Percentiles rank a stretch among this genome's conserved stretches.
Evolutionary conservation across 176 grass and related monocot genomes (phyloP).

Genomic region (Alloteropsis semialata): DNA sequence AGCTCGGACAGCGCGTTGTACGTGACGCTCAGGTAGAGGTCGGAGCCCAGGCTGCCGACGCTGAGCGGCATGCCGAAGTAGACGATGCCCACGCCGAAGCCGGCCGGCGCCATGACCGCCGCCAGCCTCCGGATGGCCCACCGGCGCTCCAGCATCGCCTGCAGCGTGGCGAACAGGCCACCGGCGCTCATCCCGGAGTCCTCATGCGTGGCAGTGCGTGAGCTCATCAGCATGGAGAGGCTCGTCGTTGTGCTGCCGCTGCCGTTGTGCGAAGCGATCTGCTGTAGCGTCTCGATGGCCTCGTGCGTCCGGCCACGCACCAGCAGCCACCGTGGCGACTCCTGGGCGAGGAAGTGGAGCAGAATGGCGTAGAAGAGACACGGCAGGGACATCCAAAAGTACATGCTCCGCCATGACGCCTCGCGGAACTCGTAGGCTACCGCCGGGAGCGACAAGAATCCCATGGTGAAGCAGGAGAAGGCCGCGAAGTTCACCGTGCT

Average conservation of each 20-base stretch:
- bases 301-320: background rate
- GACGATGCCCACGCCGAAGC: conserved; percentile 4
- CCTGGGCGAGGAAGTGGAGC: background rate
- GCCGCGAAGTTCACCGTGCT: conserved; percentile 45
- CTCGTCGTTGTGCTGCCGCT: background rate
- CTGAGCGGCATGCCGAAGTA: conserved; percentile 1
- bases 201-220: background rate
- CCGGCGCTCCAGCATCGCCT: background rate
- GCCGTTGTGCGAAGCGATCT: background rate
- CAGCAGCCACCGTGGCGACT: background rate
- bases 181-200: too few species aligned
- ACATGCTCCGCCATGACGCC: background rate
- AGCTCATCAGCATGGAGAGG: background rate
- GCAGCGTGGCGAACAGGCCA: background rate
- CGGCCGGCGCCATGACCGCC: background rate
- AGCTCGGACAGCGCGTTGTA: conserved; percentile 3
- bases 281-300: background rate
- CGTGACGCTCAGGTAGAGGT: background rate
- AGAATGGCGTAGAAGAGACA: background rate
- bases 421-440: background rate
- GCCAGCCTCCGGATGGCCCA: background rate
- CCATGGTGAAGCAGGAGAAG: conserved; percentile 18
- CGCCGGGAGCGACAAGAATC: background rate
- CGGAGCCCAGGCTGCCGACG: background rate
- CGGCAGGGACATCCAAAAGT: background rate